A percentile compares a stretch with the other conserved stretches of the same genome.
These are phyloP conservation scores for Pogostemon cablin DNA, from an alignment of 257 asterid species.

Conservation along the genomic window DNA sequence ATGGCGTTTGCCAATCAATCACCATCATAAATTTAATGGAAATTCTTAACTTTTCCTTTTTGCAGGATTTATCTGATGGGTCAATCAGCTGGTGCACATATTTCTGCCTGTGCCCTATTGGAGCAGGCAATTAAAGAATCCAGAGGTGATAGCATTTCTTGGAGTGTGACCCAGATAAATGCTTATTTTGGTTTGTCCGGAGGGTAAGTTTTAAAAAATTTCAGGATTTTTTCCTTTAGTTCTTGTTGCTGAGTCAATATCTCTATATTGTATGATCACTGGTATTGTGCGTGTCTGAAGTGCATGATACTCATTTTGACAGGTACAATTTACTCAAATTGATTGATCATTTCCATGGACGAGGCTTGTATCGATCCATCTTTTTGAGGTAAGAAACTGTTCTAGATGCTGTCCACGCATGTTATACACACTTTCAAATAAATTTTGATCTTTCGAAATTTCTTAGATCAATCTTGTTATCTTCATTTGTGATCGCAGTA, in stretches of 20 bases:
- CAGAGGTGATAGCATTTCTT: slow-evolving; percentile 65
- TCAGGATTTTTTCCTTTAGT: slow-evolving; percentile 1
- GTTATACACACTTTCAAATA: neutral
- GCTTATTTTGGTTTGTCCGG: slow-evolving; percentile 99
- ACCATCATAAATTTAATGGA: slow-evolving; percentile 10
- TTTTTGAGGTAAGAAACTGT: slow-evolving; percentile 68
- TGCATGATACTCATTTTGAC: slow-evolving; percentile 28
- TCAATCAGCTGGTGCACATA: slow-evolving; percentile 99
- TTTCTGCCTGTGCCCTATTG: slow-evolving; percentile 83
- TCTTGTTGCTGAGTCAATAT: slow-evolving; percentile 21
- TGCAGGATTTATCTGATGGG: slow-evolving; percentile 93
- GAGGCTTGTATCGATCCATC: slow-evolving; percentile 93
- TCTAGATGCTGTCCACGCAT: slow-evolving; percentile 16
- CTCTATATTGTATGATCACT: slow-evolving; percentile 18
- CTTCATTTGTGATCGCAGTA: slow-evolving; percentile 49
- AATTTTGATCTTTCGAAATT: neutral
- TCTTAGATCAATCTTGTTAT: slow-evolving; percentile 24
- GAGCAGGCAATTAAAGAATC: slow-evolving; percentile 88
- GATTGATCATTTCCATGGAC: slow-evolving; percentile 85
- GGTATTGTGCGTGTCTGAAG: slow-evolving; percentile 17
- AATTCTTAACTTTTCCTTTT: neutral
- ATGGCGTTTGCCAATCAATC: neutral
- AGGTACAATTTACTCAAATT: slow-evolving; percentile 84
- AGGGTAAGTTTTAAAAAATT: slow-evolving; percentile 58
- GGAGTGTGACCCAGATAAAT: slow-evolving; percentile 84